These are phyloP conservation scores for Coemansia sp. DNA, from an alignment of 192 early-diverging fungal species.

Conservation along the genomic window DNA sequence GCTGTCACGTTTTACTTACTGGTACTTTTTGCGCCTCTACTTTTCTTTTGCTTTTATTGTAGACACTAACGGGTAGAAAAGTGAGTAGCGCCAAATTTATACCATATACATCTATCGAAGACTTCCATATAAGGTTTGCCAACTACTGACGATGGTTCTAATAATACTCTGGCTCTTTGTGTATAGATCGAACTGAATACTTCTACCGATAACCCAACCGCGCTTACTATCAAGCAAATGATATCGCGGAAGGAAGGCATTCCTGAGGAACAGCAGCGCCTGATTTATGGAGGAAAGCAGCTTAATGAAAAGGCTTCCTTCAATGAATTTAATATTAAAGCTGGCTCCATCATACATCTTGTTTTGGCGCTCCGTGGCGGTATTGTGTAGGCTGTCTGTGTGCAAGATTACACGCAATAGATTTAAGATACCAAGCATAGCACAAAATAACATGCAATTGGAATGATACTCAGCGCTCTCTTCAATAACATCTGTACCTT, in stretches of 20 bases:
- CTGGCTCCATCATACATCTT: slow-evolving; percentile 85
- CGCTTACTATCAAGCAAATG: slow-evolving; percentile 74
- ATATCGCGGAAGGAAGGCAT: slow-evolving; percentile 98
- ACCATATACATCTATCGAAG: not conserved
- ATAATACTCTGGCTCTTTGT: not conserved
- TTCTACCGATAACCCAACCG: slow-evolving; percentile 61
- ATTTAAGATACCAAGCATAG: not conserved
- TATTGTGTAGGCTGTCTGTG: not conserved
- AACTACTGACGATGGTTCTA: not conserved
- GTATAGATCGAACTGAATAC: slow-evolving; percentile 88
- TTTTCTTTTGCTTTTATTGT: slow-evolving; percentile 9
- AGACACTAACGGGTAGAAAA: slow-evolving; percentile 88
- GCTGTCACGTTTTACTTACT: not conserved
- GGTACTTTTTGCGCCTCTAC: not conserved
- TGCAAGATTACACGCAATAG: not conserved
- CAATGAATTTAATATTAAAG: slow-evolving; percentile 67
- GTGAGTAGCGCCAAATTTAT: slow-evolving; percentile 46
- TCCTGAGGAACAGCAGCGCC: slow-evolving; percentile 90
- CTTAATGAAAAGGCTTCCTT: slow-evolving; percentile 79
- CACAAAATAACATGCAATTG: not conserved
- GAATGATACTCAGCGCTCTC: not conserved
- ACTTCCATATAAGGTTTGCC: not conserved
- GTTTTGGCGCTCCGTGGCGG: slow-evolving; percentile 96
- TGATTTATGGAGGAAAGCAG: slow-evolving; percentile 95
- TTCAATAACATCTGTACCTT: not conserved